Conservation (phyloP, 140 eudicot genomes). For the Stevia rebaudiana region DNA sequence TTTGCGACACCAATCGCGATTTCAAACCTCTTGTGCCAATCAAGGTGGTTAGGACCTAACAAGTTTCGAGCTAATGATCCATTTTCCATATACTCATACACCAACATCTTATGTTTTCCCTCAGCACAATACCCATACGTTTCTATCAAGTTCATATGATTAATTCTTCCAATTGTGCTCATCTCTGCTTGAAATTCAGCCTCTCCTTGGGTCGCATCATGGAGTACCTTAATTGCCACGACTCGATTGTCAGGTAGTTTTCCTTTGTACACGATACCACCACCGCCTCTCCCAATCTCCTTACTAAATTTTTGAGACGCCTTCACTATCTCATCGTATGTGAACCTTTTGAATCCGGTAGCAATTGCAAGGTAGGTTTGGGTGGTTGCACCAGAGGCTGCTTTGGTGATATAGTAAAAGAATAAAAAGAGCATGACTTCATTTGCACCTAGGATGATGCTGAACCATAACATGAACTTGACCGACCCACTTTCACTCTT, state of each 20-base stretch:
- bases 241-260: conserved; percentile 16
- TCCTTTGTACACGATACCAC: conserved; percentile 31
- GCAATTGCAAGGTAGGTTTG: conserved; percentile 14
- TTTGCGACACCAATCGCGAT: conserved; percentile 28
- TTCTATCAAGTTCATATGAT: conserved; percentile 23
- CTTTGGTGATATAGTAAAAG: not conserved
- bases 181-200: conserved; percentile 34
- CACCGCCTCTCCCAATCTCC: conserved; percentile 35
- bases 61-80: conserved; percentile 18
- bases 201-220: conserved; percentile 23
- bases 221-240: conserved; percentile 26
- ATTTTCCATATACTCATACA: conserved; percentile 20
- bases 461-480: conserved; percentile 9
- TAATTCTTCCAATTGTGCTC: conserved; percentile 16
- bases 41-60: conserved; percentile 13
- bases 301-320: conserved; percentile 23
- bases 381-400: not conserved
- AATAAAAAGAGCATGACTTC: not conserved
- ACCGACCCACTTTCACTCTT: not conserved
- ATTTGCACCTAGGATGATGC: conserved; percentile 7
- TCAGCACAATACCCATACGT: conserved; percentile 33
- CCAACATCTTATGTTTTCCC: conserved; percentile 25
- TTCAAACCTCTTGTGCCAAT: conserved; percentile 18
- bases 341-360: conserved; percentile 29
- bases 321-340: conserved; percentile 28